A percentile compares a stretch with the other conserved stretches of the same genome.
phyloP scores from a whole-genome alignment of 345 rosid genomes.

The Salix viminalis region DNA sequence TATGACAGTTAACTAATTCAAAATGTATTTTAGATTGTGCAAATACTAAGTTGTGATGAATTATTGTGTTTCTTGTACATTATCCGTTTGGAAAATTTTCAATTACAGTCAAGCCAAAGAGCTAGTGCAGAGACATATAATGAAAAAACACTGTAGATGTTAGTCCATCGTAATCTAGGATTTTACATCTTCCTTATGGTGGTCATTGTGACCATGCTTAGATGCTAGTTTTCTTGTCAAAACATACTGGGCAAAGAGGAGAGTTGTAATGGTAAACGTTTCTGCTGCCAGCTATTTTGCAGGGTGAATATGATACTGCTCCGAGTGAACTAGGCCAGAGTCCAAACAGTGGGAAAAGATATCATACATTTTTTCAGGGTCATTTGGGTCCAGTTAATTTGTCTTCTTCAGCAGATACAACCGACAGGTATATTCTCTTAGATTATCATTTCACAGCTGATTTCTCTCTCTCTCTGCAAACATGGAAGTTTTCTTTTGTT shows the following conservation, averaged over 20 bases:
- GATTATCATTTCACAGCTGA: not conserved
- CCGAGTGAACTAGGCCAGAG: slow-evolving; percentile 44
- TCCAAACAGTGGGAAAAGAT: slow-evolving; percentile 51
- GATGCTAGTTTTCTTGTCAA: not conserved
- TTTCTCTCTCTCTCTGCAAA: not conserved
- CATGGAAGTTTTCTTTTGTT: not conserved
- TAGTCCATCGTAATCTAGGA: not conserved
- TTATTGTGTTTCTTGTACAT: not conserved
- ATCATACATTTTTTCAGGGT: slow-evolving; percentile 71
- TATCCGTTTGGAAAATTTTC: not conserved
- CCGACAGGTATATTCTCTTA: slow-evolving; percentile 46
- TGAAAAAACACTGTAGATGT: not conserved
- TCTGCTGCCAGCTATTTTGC: slow-evolving; percentile 55
- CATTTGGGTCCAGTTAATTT: slow-evolving; percentile 93
- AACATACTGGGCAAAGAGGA: not conserved
- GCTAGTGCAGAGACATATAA: not conserved
- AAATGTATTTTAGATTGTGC: not conserved
- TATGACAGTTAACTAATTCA: not conserved
- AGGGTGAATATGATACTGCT: slow-evolving; percentile 60
- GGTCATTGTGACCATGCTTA: not conserved
- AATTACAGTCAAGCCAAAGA: not conserved
- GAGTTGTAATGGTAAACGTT: slow-evolving; percentile 13
- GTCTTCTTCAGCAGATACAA: slow-evolving; percentile 87
- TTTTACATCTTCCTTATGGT: slow-evolving; percentile 1
- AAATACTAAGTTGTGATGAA: not conserved